Evolutionary conservation across 768 basidiomycete species (phyloP), one percentile per base, ranked within the genome.

Genomic region (Hericium coralloides): DNA sequence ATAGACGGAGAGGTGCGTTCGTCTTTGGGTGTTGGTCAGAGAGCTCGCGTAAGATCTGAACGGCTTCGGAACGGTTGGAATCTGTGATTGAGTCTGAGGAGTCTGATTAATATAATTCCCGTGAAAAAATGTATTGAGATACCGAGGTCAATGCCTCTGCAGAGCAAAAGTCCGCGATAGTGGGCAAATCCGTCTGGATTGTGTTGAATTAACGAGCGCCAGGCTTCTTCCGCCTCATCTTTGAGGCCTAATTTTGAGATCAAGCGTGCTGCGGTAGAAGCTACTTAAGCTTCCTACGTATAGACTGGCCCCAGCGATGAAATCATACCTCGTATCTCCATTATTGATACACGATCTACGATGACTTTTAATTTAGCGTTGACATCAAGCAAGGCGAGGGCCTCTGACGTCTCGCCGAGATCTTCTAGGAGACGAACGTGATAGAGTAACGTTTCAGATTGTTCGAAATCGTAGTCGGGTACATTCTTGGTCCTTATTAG

Each of bases 181-280:
- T 94, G 92, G 53, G 83, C 83, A 63, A 84, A 79, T 64, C 78
- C 82, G 58, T 98, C 95, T 2, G 91, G 76, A 68, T 97, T 98
- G 66, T 85, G 83, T 54, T 92, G 85, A 43, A 99, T 80, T 25
- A 99, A 73, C 0, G 79, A 75, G 37, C 80, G 76, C 87, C 92
- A 98, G 0, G 88, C 84, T 59, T 85, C 79, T 61, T 89, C 83
- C 0, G 97, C 91, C 50, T 90, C 84, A 4, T 83, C 77, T 14
- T 76, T 74, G 60, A 75, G 72, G 2, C 77, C 76, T 12, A 87
- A 72, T 64, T 84, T 85, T 37, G 82, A 78, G n/a, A 92, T 75
- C 2, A 97, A 68, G 38, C 88, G 87, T 2, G 95, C 95, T 93
- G 62, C 36, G n/a, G 14, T 14, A 23, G 36, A 31, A 12, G 23